Percentiles rank a stretch among this genome's conserved stretches.
These are phyloP conservation scores for Dictyostelium firmibasis DNA, from an alignment of 78 protist genomes.

Conservation along the genomic window DNA sequence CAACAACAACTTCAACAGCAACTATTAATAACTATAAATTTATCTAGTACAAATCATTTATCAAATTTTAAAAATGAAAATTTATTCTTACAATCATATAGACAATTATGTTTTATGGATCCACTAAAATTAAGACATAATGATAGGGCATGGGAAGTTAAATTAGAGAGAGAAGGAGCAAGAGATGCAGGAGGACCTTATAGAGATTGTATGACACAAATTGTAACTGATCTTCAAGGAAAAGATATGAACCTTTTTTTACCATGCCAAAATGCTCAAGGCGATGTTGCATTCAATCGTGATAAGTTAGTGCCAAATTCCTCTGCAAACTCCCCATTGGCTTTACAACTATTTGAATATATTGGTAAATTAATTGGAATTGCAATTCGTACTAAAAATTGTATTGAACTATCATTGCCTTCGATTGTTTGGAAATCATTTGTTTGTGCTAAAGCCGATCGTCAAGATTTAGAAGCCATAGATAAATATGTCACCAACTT, in stretches of 20 bases:
- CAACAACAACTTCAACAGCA: not conserved
- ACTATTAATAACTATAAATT: not conserved
- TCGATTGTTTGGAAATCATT: conserved; percentile 76
- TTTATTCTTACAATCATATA: conserved; percentile 64
- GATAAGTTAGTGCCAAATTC: conserved; percentile 84
- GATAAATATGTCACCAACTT: conserved; percentile 47
- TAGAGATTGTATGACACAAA: conserved; percentile 74
- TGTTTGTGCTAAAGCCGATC: conserved; percentile 50
- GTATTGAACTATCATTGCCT: conserved; percentile 73
- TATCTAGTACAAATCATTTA: not conserved
- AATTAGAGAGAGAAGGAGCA: conserved; percentile 82
- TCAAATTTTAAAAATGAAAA: conserved; percentile 33
- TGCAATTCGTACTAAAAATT: conserved; percentile 74
- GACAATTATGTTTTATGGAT: conserved; percentile 49
- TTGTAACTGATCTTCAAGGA: conserved; percentile 47
- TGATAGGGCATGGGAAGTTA: conserved; percentile 83
- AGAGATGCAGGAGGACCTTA: conserved; percentile 88
- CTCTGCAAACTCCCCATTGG: conserved; percentile 36
- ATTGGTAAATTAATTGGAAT: conserved; percentile 80
- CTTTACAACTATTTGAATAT: conserved; percentile 60
- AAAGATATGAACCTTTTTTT: conserved; percentile 60
- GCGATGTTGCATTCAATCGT: conserved; percentile 81
- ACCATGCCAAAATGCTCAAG: conserved; percentile 83
- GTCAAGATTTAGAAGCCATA: conserved; percentile 68
- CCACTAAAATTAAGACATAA: conserved; percentile 49